phyloP scores from a whole-genome alignment of 768 basidiomycete genomes.

The Xerocomellus amylosporus region DNA sequence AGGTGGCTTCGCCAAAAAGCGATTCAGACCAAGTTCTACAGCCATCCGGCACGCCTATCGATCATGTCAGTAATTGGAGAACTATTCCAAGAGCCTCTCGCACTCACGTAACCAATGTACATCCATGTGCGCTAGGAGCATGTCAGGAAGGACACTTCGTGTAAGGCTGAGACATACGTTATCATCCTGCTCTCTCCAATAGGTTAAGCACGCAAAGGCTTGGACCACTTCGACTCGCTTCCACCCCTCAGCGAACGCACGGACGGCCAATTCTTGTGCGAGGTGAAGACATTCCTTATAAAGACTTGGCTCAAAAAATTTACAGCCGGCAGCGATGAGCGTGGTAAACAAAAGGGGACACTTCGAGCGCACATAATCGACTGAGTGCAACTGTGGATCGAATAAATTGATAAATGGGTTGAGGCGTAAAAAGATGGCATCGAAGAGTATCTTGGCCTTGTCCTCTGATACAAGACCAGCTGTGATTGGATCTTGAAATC shows the following conservation, averaged over 20 bases:
- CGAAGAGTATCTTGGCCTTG: conserved; percentile 71
- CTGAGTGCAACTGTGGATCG: conserved; percentile 82
- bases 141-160: conserved; percentile 11
- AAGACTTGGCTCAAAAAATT: conserved; percentile 71
- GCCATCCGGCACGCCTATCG: conserved; percentile 82
- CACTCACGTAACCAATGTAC: conserved; percentile 78
- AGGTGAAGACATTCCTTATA: conserved; percentile 70
- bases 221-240: conserved; percentile 86
- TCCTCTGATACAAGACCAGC: conserved; percentile 68
- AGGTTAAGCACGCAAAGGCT: conserved; percentile 83
- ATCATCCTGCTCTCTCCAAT: conserved; percentile 88
- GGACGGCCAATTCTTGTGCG: conserved; percentile 69
- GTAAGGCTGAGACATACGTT: conserved; percentile 42
- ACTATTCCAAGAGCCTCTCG: neutral
- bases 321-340: conserved; percentile 79
- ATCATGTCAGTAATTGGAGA: conserved; percentile 2
- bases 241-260: conserved; percentile 75
- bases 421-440: conserved; percentile 75
- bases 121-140: conserved; percentile 71
- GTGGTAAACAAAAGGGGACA: conserved; percentile 85
- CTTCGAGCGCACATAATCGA: conserved; percentile 71
- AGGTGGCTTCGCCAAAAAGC: conserved; percentile 55
- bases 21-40: conserved; percentile 78
- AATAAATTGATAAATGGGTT: conserved; percentile 90
- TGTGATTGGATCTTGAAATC: conserved; percentile 64